Evolutionary conservation across 2,329 filamentous ascomycete genomes (phyloP).

Genomic region (Orbilia brochopaga): DNA sequence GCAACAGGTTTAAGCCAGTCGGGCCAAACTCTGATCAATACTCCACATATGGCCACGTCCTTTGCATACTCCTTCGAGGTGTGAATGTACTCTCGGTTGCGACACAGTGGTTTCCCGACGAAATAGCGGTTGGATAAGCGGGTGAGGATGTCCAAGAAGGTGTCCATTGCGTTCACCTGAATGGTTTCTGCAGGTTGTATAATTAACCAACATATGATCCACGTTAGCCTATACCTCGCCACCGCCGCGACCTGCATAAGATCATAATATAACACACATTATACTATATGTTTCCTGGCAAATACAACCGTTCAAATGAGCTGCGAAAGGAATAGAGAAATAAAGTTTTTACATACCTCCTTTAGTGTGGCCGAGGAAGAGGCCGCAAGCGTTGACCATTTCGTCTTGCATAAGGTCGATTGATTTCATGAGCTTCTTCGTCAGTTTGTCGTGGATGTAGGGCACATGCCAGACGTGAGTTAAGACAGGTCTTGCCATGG

Average conservation of each 20-base stretch:
- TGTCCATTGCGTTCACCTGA: slow-evolving; percentile 30
- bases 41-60: slow-evolving; percentile 40
- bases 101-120: slow-evolving; percentile 39
- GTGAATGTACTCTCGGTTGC: slow-evolving; percentile 43
- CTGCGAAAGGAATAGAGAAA: slow-evolving; percentile 1
- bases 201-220: not conserved
- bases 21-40: slow-evolving; percentile 43
- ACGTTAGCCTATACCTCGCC: not conserved
- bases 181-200: slow-evolving; percentile 7
- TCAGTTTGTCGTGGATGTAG: slow-evolving; percentile 42
- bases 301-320: not conserved
- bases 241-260: not conserved
- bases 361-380: slow-evolving; percentile 31
- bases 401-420: slow-evolving; percentile 40
- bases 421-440: slow-evolving; percentile 43
- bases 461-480: slow-evolving; percentile 41
- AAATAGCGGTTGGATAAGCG: slow-evolving; percentile 47
- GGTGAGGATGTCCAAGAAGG: slow-evolving; percentile 43
- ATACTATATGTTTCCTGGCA: not conserved
- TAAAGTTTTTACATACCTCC: slow-evolving; percentile 13
- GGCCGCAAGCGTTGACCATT: slow-evolving; percentile 37
- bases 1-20: slow-evolving; percentile 30
- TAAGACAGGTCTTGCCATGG: slow-evolving; percentile 40
- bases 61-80: slow-evolving; percentile 46
- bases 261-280: not conserved